Conservation (phyloP, 169 alveolate species). For the Cystoisospora suis region DNA sequence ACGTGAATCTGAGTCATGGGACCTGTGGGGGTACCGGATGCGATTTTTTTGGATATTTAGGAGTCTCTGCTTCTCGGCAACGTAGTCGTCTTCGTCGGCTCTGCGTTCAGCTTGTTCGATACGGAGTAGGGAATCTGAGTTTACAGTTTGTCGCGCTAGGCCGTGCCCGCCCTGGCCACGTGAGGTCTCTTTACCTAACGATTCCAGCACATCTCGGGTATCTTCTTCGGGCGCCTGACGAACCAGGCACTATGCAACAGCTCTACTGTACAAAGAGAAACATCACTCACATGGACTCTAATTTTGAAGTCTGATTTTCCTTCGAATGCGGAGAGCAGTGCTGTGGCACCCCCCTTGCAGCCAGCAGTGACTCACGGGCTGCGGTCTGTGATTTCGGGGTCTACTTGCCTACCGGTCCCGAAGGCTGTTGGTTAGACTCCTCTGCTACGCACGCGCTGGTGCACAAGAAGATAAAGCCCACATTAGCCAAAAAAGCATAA, state of each 20-base stretch:
- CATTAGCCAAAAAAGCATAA: too few relatives aligned
- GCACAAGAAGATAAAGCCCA: too few relatives aligned
- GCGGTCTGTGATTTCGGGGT: too few relatives aligned
- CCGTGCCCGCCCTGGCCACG: background rate
- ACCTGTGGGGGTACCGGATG: constrained; percentile 26
- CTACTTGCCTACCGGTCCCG: constrained; percentile 45
- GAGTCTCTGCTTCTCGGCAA: constrained; percentile 53
- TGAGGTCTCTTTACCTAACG: constrained; percentile 14
- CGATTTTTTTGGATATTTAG: constrained; percentile 55
- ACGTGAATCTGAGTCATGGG: background rate
- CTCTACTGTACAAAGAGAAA: background rate
- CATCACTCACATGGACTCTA: constrained; percentile 34
- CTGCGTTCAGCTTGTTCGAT: constrained; percentile 61
- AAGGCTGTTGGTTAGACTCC: too few relatives aligned
- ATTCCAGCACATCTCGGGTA: constrained; percentile 49
- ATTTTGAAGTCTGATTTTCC: constrained; percentile 41
- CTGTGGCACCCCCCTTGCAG: constrained; percentile 40
- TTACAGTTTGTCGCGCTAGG: background rate
- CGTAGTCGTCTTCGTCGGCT: constrained; percentile 60
- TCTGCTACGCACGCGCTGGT: too few relatives aligned
- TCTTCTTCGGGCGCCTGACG: constrained; percentile 63
- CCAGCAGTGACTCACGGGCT: background rate
- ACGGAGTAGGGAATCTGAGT: constrained; percentile 38
- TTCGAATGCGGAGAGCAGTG: constrained; percentile 26
- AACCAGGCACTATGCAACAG: background rate